Conservation (phyloP, 176 grass and related monocot species). For the Carex kokanica region DNA sequence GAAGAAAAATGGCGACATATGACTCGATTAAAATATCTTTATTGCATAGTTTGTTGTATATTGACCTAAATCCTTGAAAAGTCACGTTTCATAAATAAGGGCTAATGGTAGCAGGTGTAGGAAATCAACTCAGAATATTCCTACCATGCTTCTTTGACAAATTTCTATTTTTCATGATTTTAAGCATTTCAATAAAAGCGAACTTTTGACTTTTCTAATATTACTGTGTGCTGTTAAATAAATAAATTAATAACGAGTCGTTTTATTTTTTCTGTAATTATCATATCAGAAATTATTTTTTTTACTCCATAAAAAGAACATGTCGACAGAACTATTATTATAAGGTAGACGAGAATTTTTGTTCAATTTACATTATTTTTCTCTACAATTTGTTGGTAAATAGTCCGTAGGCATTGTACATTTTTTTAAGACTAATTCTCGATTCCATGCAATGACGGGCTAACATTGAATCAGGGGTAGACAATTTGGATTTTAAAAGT, state of each 20-base stretch:
- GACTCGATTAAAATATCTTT: neutral
- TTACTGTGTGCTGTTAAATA: neutral
- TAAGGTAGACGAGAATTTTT: no score
- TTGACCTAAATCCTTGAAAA: neutral
- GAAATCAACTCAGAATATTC: neutral
- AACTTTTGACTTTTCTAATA: neutral
- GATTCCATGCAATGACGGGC: no score
- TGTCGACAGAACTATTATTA: no score
- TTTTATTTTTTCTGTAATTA: neutral
- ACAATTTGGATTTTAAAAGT: no score
- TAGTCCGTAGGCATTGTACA: no score
- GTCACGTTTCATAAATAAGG: neutral
- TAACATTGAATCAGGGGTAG: no score
- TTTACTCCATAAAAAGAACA: no score
- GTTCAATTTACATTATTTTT: no score
- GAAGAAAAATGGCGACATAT: neutral
- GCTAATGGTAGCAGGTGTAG: neutral
- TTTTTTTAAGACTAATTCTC: no score
- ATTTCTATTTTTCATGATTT: neutral
- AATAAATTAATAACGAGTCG: neutral
- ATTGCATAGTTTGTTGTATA: neutral
- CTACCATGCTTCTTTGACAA: neutral
- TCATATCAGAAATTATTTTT: neutral
- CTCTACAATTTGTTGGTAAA: no score
- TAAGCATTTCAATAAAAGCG: neutral